Conservation (phyloP, 805 yeast species). For the Saccharomycopsis oosterbeekiorum region DNA sequence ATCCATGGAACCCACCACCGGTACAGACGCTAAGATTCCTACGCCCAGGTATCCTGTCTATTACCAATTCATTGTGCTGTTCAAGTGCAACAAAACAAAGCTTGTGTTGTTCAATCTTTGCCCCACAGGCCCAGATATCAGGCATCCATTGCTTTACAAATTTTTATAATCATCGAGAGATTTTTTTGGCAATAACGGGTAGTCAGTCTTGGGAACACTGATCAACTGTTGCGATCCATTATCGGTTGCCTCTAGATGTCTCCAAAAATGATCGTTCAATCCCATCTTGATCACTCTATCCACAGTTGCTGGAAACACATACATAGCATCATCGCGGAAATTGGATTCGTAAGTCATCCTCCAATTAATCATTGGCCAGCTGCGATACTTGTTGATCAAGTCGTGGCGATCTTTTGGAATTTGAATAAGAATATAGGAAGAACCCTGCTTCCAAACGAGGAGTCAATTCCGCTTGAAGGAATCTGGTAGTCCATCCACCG, state of each 20-base stretch:
- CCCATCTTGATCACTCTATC: constrained; percentile 26
- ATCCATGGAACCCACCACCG: constrained; percentile 34
- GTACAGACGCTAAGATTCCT: constrained; percentile 26
- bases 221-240: constrained; percentile 19
- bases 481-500: constrained; percentile 27
- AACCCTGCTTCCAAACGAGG: constrained; percentile 25
- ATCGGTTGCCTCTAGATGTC: constrained; percentile 22
- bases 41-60: constrained; percentile 27
- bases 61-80: constrained; percentile 27
- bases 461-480: constrained; percentile 25
- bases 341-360: constrained; percentile 26
- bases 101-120: constrained; percentile 21
- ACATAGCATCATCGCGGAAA: constrained; percentile 23
- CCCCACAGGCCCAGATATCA: constrained; percentile 18
- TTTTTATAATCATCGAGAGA: constrained; percentile 23
- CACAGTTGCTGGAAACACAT: constrained; percentile 2
- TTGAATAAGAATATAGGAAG: constrained; percentile 26
- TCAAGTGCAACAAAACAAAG: constrained; percentile 31
- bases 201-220: constrained; percentile 3
- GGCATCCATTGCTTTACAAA: constrained; percentile 24
- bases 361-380: constrained; percentile 20
- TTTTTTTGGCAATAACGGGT: constrained; percentile 22
- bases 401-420: constrained; percentile 17
- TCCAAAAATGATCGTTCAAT: constrained; percentile 20
- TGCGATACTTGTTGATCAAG: constrained; percentile 20